These are phyloP conservation scores for Datisca glomerata DNA, from an alignment of 306 rosid species.

Conservation along the genomic window DNA sequence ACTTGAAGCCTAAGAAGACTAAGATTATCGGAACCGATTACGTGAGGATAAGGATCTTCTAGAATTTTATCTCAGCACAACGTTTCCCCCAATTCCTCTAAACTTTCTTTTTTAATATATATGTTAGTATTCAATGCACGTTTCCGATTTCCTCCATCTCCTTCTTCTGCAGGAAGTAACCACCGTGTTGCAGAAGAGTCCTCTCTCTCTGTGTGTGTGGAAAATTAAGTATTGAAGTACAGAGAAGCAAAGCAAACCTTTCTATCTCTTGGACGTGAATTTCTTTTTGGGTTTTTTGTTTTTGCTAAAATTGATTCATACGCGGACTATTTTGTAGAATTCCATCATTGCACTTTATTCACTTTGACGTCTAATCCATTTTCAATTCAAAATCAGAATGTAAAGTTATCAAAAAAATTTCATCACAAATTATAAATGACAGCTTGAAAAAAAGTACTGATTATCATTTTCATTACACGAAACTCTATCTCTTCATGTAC, in stretches of 20 bases:
- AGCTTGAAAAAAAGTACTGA: no score
- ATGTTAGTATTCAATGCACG: constrained; percentile 14
- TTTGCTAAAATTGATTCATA: no score
- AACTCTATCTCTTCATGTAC: no score
- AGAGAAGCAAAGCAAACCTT: constrained; percentile 3
- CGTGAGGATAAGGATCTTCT: constrained; percentile 38
- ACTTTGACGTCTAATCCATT: no score
- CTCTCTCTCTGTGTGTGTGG: constrained; percentile 5
- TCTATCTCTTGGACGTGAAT: no score
- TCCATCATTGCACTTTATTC: no score
- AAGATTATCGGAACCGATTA: constrained; percentile 23
- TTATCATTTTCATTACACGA: no score
- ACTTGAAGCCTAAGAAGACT: neutral
- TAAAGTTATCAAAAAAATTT: no score
- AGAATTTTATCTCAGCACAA: constrained; percentile 20
- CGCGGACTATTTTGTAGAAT: no score
- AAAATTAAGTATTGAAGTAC: neutral
- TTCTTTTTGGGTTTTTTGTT: neutral
- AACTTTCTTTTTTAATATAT: constrained; percentile 13
- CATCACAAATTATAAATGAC: no score
- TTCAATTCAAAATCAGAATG: no score
- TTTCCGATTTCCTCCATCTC: constrained; percentile 11
- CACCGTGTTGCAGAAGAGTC: constrained; percentile 21
- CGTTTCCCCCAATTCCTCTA: constrained; percentile 39
- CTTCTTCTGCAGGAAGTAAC: constrained; percentile 50